These are phyloP conservation scores for Trichophyton benhamiae DNA, from an alignment of 2,329 filamentous ascomycete species.

Conservation along the genomic window DNA sequence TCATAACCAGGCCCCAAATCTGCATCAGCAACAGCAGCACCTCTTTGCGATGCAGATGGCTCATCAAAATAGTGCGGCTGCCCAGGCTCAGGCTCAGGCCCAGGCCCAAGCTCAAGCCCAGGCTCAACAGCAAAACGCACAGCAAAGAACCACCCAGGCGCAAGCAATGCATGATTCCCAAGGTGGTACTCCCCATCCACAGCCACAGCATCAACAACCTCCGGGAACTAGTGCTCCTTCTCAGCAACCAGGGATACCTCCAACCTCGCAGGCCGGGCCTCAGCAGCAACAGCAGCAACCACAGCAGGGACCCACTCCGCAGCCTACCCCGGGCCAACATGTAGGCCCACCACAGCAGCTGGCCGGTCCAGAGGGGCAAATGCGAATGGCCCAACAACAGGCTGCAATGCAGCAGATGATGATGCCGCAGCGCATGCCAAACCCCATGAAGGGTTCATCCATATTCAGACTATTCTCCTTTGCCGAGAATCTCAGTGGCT, in stretches of 20 bases:
- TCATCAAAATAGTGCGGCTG: not conserved
- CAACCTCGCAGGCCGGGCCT: constrained; percentile 21
- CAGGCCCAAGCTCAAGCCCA: constrained; percentile 30
- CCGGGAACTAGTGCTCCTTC: constrained; percentile 29
- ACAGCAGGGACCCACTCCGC: constrained; percentile 24
- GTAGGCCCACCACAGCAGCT: constrained; percentile 25
- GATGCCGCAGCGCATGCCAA: constrained; percentile 27
- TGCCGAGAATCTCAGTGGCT: constrained; percentile 44
- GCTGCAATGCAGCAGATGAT: constrained; percentile 22
- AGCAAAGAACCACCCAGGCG: constrained; percentile 31
- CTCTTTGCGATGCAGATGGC: constrained; percentile 24
- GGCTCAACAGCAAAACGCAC: constrained; percentile 29
- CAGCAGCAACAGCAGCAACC: constrained; percentile 20
- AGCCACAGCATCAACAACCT: constrained; percentile 26
- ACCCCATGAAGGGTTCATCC: constrained; percentile 30
- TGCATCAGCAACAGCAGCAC: constrained; percentile 33
- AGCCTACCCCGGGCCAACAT: constrained; percentile 20
- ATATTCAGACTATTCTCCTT: constrained; percentile 45
- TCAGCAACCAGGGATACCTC: constrained; percentile 21
- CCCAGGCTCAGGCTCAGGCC: constrained; percentile 27
- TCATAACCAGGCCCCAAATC: constrained; percentile 29
- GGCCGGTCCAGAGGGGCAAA: constrained; percentile 29
- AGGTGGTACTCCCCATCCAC: constrained; percentile 33
- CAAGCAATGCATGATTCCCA: constrained; percentile 33
- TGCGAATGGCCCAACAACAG: constrained; percentile 32